Evolutionary conservation across 2,329 filamentous ascomycete genomes (phyloP), one percentile per base, ranked within the genome.

Genomic region (Trichoderma koningii): DNA sequence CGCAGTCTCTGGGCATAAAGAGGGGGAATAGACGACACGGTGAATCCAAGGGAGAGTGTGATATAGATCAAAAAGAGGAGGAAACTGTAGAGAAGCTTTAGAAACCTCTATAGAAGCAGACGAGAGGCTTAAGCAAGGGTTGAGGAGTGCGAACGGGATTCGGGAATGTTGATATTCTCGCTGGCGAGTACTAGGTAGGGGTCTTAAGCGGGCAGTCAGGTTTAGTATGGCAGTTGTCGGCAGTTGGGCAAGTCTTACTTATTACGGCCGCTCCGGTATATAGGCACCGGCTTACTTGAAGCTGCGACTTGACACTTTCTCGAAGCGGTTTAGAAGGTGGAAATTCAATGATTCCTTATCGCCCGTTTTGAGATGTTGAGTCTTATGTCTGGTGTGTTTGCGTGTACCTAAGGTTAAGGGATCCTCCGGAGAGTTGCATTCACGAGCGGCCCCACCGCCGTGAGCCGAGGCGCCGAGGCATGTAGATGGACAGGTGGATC

Each of bases 401-500:
- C 28, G 7, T 30, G 7, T 7, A n/a, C n/a, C n/a, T n/a, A 30
- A 30, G 5, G 28, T 14, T 3, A 38, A 14, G 34, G 12, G 12
- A 38, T 23, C 21, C 21, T 23, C 21, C 21, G 26, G 30, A 14
- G 15, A 60, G 45, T 50, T 50, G 44, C 44, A 60, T 52, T 30
- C 44, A 41, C 17, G 21, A 51, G 21, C 57, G 57, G 57, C 57
- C 57, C 47, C 45, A 28, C 47, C 57, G 21, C 23, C 34, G 34
- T 51, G 23, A 51, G 57, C 57, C 57, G 57, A 61, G 47, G 57
- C 57, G 57, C 45, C 34, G 47, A 61, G 57, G 57, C 57, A 38
- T 12, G 12, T 38, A 14, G 34, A 38, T 38, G 34, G 34, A 38
- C 10, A 12, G 30, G 34, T 38, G 34, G 34, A 14, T 38, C 14